Evolutionary conservation across 2,329 filamentous ascomycete genomes (phyloP).

Genomic region (Fusarium odoratissimum): DNA sequence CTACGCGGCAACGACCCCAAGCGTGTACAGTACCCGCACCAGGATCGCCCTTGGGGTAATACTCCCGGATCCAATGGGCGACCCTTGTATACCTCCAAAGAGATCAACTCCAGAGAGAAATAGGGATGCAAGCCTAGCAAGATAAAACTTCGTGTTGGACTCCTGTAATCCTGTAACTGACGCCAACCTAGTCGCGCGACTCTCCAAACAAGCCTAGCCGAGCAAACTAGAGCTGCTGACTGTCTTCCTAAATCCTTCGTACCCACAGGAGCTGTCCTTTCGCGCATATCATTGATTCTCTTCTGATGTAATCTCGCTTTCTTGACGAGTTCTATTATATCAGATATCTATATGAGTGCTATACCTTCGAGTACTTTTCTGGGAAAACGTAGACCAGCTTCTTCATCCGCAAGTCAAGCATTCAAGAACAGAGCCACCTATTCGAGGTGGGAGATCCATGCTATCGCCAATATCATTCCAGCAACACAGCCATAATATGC

Average conservation of each 20-base stretch:
- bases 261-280: constrained; percentile 26
- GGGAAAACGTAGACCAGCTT: not conserved
- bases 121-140: not conserved
- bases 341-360: not conserved
- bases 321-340: constrained; percentile 3
- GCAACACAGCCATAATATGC: not conserved
- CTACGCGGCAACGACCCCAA: constrained; percentile 17
- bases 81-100: constrained; percentile 12
- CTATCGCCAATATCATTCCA: not conserved
- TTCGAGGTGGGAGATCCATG: not conserved
- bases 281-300: constrained; percentile 29
- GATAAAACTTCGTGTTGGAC: constrained; percentile 16
- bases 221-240: constrained; percentile 13
- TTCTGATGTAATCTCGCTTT: constrained; percentile 32
- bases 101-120: constrained; percentile 12
- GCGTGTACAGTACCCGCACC: constrained; percentile 33
- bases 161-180: constrained; percentile 40
- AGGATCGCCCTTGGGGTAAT: constrained; percentile 34
- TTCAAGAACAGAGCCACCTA: not conserved
- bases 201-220: constrained; percentile 26
- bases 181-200: constrained; percentile 38
- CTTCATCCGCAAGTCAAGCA: not conserved
- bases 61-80: constrained; percentile 30
- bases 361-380: not conserved
- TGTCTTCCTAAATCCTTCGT: constrained; percentile 18